Conservation (phyloP, 176 grass and related monocot species). For the Oryza rufipogon region DNA sequence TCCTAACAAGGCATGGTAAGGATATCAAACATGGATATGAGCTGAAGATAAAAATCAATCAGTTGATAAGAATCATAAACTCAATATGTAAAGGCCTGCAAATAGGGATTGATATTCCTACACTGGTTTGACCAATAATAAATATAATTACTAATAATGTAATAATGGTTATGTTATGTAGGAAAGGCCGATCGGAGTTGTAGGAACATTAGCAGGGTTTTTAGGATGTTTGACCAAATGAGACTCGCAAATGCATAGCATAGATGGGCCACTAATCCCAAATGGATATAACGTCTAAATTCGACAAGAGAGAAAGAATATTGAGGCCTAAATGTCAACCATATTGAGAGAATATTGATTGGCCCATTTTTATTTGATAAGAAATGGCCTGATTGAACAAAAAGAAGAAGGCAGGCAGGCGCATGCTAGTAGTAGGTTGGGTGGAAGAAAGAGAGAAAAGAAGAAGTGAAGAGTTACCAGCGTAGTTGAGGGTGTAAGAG, state of each 20-base stretch:
- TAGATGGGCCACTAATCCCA: too few species aligned
- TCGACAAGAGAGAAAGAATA: too few species aligned
- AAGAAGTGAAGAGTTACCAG: slow-evolving; percentile 41
- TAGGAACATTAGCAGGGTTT: neutral
- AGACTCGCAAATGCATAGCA: neutral
- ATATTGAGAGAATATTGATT: too few species aligned
- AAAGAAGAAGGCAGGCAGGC: too few species aligned
- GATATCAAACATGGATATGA: neutral
- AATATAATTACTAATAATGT: neutral
- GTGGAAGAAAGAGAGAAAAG: too few species aligned
- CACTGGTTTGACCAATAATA: neutral
- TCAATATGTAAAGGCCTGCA: neutral
- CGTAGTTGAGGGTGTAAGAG: slow-evolving; percentile 92
- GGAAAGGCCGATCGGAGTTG: neutral
- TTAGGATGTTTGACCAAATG: neutral
- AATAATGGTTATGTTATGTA: neutral
- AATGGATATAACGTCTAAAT: too few species aligned
- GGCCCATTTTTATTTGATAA: too few species aligned
- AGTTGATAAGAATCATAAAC: neutral
- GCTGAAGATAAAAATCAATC: neutral
- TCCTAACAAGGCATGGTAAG: neutral
- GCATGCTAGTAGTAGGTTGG: too few species aligned
- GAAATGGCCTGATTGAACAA: too few species aligned
- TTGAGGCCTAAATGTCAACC: too few species aligned
- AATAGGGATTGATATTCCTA: neutral